These are phyloP conservation scores for Colletotrichum orbiculare DNA, from an alignment of 2,329 filamentous ascomycete species.

Conservation along the genomic window DNA sequence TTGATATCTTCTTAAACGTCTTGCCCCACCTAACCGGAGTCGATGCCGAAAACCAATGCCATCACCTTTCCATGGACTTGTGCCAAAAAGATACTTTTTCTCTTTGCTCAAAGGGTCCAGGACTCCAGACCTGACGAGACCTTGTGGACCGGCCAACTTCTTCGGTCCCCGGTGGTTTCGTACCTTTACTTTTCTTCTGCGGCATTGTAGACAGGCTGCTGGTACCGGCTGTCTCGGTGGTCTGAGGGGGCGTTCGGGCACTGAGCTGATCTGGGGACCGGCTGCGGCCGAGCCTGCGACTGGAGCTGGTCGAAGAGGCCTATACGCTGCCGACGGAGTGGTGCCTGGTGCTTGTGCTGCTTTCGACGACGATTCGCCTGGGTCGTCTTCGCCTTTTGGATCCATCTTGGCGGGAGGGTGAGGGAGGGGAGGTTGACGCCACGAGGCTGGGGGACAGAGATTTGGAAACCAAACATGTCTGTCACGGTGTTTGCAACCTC, in stretches of 20 bases:
- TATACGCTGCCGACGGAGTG: neutral
- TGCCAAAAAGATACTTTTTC: slow-evolving; percentile 6
- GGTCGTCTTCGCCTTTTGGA: neutral
- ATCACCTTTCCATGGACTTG: neutral
- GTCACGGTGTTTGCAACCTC: too few species aligned
- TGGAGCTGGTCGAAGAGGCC: slow-evolving; percentile 14
- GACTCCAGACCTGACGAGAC: too few species aligned
- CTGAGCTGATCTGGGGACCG: neutral
- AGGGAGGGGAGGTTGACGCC: neutral
- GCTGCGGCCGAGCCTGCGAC: neutral
- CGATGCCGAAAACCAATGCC: slow-evolving; percentile 10
- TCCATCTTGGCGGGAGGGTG: neutral
- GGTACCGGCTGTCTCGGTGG: slow-evolving; percentile 19
- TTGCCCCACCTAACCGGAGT: slow-evolving; percentile 21
- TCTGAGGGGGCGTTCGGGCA: slow-evolving; percentile 1
- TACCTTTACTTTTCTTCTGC: slow-evolving; percentile 33
- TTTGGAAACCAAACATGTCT: neutral
- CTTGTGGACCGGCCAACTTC: too few species aligned
- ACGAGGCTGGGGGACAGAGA: neutral
- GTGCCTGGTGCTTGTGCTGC: neutral
- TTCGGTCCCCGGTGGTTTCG: too few species aligned
- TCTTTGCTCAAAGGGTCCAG: too few species aligned
- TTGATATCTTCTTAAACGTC: slow-evolving; percentile 7
- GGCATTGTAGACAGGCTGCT: slow-evolving; percentile 26
- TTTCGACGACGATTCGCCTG: neutral